Base-by-base conservation (phyloP, 1,284 basidiomycete genomes). In the Phellopilus nigrolimitatus region DNA sequence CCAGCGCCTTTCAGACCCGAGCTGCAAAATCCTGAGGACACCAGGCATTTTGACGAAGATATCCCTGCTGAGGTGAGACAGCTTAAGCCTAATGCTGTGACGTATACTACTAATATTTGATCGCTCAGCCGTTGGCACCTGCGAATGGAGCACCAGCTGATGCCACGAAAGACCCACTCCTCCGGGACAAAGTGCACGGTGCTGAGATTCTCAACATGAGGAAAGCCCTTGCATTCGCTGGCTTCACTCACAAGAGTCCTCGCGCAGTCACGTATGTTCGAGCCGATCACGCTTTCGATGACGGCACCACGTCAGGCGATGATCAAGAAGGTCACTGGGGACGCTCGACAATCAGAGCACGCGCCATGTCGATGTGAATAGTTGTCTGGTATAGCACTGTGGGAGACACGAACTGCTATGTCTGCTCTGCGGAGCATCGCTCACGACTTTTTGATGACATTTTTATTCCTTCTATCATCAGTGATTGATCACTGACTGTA, bases 31-130 rank as follows among this genome's bases (percentile, higher is more conserved):
- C 85, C 87, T 24, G 88, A 87, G 61, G 91, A 97, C 67, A 95
- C 92, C 22, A 75, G 80, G 57, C 91, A 95, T 67, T 95, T 95
- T 60, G 91, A 95, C 68, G 83, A 90, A 53, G 92, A 95, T 66
- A 97, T 97, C 57, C 91, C 91, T 27, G 71, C 88, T 42, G 90
- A 94, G 79, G 90, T 90, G 68, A 66, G 84, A 17, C n/a, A 12
- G 58, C 45, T 41, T 52, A 21, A 17, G 2, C 19, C n/a, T 19
- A 12, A 47, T 43, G 15, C 27, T 37, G 21, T 46, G 36, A 30
- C 39, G 38, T 13, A 34, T 7, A 13, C 27, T 25, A 19, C 40
- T 50, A 27, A 49, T 13, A 12, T 15, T 37, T 19, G 21, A 12
- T 21, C 25, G 38, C 34, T 37, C 15, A 94, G 84, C 91, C 91